Evolutionary conservation across 768 basidiomycete genomes (phyloP), one percentile per base, ranked within the genome.

Genomic region (Trametes meyenii): DNA sequence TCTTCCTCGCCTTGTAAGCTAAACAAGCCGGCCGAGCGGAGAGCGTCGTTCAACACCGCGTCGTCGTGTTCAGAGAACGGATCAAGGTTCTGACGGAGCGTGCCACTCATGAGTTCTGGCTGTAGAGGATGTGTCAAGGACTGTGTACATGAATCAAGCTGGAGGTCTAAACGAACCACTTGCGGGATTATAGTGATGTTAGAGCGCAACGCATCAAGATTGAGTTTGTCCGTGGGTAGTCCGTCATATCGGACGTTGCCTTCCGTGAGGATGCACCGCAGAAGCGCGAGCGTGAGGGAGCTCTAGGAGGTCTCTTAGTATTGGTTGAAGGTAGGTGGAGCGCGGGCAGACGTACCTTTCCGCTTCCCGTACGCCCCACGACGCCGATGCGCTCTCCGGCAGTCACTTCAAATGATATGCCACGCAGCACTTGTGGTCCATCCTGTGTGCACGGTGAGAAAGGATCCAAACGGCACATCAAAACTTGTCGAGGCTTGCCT

Each of bases 371-470:
- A 8, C 40, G 44, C 16, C 53, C 51, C 75, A 75, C 74, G 23
- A 70, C 65, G 50, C 85, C 86, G 45, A 88, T 74, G n/a, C 83
- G 77, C 62, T 86, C 81, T 1, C 86, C 86, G 13, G 80, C 75
- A 26, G 76, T 74, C 60, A 88, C 77, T 16, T 76, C 70, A 67
- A 89, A 83, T 1, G 78, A 77, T 17, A 89, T 58, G 52, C 84
- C 74, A 40, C 83, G 77, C 11, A 90, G 75, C 0, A 89, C 85
- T n/a, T 77, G 71, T 1, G 85, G 86, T 2, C 81, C 79, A 50
- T 79, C 78, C 58, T 60, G 55, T 19, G 19, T 5, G 6, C 5
- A 17, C 29, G 6, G 35, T 56, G 8, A 56, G 44, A 35, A 10
- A 10, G 23, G 21, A 1, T 16, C 44, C 6, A 16, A 17, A 10